A percentile compares a stretch with the other conserved stretches of the same genome.
These are phyloP conservation scores for Cyphellophora attinorum DNA, from an alignment of 2,329 filamentous ascomycete genomes.

Conservation along the genomic window DNA sequence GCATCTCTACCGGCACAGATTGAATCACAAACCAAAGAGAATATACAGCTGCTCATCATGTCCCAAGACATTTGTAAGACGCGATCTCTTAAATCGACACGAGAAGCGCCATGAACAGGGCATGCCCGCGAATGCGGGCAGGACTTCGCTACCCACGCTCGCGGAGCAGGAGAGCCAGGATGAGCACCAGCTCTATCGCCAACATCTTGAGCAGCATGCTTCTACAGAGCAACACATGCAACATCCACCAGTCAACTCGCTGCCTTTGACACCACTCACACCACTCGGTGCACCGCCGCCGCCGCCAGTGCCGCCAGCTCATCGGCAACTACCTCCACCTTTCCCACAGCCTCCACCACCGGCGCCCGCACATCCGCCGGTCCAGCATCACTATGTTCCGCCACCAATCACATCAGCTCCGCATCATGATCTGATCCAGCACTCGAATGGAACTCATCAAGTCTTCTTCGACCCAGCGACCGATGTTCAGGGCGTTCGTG, in stretches of 20 bases:
- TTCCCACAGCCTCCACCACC: too few species aligned
- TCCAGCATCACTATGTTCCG: background rate
- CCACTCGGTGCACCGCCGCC: too few species aligned
- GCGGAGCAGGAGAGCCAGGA: too few species aligned
- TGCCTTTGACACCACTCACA: too few species aligned
- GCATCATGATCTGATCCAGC: constrained; percentile 3
- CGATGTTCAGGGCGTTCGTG: constrained; percentile 13
- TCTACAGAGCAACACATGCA: too few species aligned
- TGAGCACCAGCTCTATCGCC: too few species aligned
- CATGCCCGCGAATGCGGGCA: constrained; percentile 9
- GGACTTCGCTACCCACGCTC: too few species aligned
- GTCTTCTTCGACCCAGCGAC: constrained; percentile 17
- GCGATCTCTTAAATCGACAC: constrained; percentile 20
- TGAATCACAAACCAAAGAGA: constrained; percentile 3
- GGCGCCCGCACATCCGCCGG: background rate
- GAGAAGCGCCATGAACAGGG: constrained; percentile 20
- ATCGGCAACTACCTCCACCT: too few species aligned
- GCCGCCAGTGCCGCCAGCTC: too few species aligned
- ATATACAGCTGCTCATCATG: constrained; percentile 7
- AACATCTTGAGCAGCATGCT: too few species aligned
- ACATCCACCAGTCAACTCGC: too few species aligned
- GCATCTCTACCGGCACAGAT: constrained; percentile 2
- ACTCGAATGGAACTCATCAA: constrained; percentile 1
- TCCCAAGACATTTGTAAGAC: constrained; percentile 19
- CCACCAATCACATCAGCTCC: background rate